Base-by-base conservation (phyloP, 306 rosid genomes). In the Gillenia trifoliata region DNA sequence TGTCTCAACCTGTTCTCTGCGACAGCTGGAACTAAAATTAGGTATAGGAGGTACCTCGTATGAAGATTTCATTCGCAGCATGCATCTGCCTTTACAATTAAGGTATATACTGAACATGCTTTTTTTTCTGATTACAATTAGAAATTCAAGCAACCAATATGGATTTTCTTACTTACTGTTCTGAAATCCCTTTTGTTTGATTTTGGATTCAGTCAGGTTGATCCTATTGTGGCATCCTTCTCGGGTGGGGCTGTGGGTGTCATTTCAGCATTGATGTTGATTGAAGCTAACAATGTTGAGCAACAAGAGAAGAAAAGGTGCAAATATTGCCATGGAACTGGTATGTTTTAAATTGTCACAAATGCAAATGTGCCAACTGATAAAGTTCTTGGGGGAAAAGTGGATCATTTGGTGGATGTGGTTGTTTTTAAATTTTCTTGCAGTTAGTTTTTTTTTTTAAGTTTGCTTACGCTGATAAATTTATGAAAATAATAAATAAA, bases 161-260 rank as follows among this genome's bases (percentile, higher is more conserved):
- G 23, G 25, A 74, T 65, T n/a, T 84, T 25, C 74, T 77, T 65
- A 43, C 31, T 33, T 68, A 50, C 56, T 67, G 65, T 73, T 72
- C 67, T 75, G 29, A 73, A 75, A 74, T 3, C 57, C 33, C 20
- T 69, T 60, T 78, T 77, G 64, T 75, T 81, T 34, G 63, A 77
- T 79, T 75, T 66, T 43, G 28, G 57, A 66, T 66, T 71, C 91
- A 94, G 98, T 84, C 97, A 94, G 84, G 98, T 94, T 45, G 97
- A 94, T 73, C 98, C 98, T 43, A 94, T 94, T 65, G 96, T 94
- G 79, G 97, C 98, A 30, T 94, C 98, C 38, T 94, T 94, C 82
- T 90, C 97, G 3, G 98, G 98, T 45, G 98, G 98, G 45, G 95
- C 98, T 8, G 97, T 94, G 16, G 98, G 98, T 12, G 97, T 94